Evolutionary conservation across 495 filamentous ascomycete genomes (phyloP).

Genomic region (Stereocaulon alpinum): DNA sequence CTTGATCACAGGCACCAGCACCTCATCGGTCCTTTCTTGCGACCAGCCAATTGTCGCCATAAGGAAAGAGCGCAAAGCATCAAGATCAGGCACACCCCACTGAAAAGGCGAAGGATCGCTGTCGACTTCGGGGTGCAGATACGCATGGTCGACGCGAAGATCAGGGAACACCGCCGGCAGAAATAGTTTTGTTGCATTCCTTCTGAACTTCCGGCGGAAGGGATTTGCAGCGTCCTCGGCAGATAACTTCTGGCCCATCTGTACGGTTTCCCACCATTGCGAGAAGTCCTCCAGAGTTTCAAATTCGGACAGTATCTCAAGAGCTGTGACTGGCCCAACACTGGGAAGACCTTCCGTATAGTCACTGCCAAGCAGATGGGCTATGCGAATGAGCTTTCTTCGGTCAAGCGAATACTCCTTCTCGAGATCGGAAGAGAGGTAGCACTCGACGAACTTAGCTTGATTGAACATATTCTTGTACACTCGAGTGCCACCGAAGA

Average conservation of each 20-base stretch:
- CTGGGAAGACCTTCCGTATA: constrained; percentile 88
- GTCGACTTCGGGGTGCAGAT: constrained; percentile 79
- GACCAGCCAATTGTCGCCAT: constrained; percentile 93
- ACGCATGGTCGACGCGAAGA: constrained; percentile 64
- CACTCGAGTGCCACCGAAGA: constrained; percentile 89
- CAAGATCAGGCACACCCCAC: constrained; percentile 92
- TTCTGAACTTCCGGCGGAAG: constrained; percentile 78
- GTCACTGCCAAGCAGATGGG: constrained; percentile 82
- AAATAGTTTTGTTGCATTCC: constrained; percentile 74
- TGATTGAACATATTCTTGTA: constrained; percentile 99
- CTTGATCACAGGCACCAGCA: constrained; percentile 83
- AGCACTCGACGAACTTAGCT: constrained; percentile 95
- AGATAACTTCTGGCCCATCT: constrained; percentile 39
- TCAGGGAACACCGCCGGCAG: constrained; percentile 70
- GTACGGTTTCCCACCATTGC: constrained; percentile 78
- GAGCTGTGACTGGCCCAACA: constrained; percentile 83
- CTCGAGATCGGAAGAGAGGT: constrained; percentile 76
- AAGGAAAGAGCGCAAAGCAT: constrained; percentile 71
- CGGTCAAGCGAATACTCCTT: constrained; percentile 79
- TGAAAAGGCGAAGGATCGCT: constrained; percentile 64
- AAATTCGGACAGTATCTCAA: constrained; percentile 92
- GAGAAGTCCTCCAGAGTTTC: constrained; percentile 55
- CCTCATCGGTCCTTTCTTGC: constrained; percentile 83
- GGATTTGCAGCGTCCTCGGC: constrained; percentile 34
- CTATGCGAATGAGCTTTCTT: constrained; percentile 71